phyloP scores from a whole-genome alignment of 208 protist genomes.

The Trypanosoma platydactyli region DNA sequence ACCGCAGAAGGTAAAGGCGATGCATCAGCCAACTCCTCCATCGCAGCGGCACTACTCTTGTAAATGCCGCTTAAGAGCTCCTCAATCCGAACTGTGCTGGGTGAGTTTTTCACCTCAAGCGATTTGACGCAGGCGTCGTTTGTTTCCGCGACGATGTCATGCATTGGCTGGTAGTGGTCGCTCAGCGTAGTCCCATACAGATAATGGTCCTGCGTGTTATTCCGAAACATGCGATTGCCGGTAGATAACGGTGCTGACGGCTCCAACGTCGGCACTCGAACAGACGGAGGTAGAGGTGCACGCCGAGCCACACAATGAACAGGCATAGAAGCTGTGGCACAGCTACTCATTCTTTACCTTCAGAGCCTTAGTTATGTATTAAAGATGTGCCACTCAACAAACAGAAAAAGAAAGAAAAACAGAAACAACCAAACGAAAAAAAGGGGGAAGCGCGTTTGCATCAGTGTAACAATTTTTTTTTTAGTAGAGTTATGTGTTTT shows the following conservation, averaged over 20 bases:
- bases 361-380: neutral
- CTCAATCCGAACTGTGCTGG: constrained; percentile 1
- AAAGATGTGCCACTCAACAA: neutral
- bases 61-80: constrained; percentile 10
- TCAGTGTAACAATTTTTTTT: neutral
- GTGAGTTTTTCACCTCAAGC: neutral
- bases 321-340: constrained; percentile 5
- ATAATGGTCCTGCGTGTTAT: neutral
- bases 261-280: constrained; percentile 29
- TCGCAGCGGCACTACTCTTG: constrained; percentile 4
- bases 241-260: constrained; percentile 10
- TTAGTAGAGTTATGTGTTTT: too few relatives aligned
- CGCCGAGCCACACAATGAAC: neutral
- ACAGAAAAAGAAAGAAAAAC: constrained; percentile 18
- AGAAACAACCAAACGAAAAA: constrained; percentile 16
- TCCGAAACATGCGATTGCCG: constrained; percentile 2
- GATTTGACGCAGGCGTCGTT: neutral
- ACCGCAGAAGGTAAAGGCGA: constrained; percentile 4
- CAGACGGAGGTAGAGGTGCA: constrained; percentile 12
- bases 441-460: too few relatives aligned
- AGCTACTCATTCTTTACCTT: neutral
- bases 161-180: constrained; percentile 19
- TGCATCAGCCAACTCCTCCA: neutral
- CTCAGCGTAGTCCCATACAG: constrained; percentile 7
- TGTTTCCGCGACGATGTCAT: neutral